Base-by-base conservation (phyloP, 331 rosid genomes). In the Erythrophleum ivorense region DNA sequence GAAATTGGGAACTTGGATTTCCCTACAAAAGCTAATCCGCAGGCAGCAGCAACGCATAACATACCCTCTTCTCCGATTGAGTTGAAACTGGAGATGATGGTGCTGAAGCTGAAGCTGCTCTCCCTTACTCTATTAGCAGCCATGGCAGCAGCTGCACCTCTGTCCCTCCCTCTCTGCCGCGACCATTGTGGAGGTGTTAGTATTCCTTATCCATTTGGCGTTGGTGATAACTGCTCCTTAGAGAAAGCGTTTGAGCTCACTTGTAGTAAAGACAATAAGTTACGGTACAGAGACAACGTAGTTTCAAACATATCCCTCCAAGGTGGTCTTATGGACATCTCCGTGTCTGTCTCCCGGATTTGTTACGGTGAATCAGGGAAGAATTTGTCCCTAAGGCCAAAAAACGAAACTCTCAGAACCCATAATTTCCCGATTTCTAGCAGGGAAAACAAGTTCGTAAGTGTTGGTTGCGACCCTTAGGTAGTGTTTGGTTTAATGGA, bases 151-250 rank as follows among this genome's bases (percentile, higher is more conserved):
- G 19, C 45, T 14, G 12, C 6, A 63, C 4, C 70, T 63, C 6
- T 11, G 12, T 2, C 5, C 16, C 2, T 38, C 10, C n/a, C 0
- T 8, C 2, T 2, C 1, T 64, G 70, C 46, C 70, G 2, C 13
- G 0, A 7, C 11, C 34, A 15, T 3, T 36, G 70, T 36, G 46
- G 21, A 0, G 0, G 0, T 0, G 21, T 34, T 1, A 46, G 15
- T 6, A 64, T 64, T 64, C 70, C 70, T 14, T 64, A 64, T 64
- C 70, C 46, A 64, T 64, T 64, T 34, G 70, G 70, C 0, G 21
- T 64, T 14, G 70, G 46, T 2, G 40, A 14, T 0, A 0, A 4
- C 45, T 63, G 70, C 45, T 33, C 21, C 16, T 1, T 33, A 9
- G 14, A 63, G 36, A 0, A 0, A 0, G 2, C 1, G 43, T 62